Percentiles rank a stretch among this genome's conserved stretches.
These are phyloP conservation scores for Clohesyomyces aquaticus DNA, from an alignment of 495 filamentous ascomycete species.

Conservation along the genomic window DNA sequence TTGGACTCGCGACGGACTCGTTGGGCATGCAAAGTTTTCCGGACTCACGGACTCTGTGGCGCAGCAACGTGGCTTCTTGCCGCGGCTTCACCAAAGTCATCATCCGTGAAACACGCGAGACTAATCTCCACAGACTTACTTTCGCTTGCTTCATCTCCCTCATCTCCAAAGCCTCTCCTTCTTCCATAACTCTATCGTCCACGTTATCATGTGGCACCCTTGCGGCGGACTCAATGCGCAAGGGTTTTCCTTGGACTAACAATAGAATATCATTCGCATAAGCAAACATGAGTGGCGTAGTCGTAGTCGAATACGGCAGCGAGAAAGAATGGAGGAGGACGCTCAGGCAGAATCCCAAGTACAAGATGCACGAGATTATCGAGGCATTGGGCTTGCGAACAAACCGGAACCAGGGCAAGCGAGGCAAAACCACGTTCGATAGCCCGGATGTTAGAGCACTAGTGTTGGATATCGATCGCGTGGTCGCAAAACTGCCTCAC, in stretches of 20 bases:
- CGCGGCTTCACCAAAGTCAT: not conserved
- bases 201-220: not conserved
- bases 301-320: conserved; percentile 16
- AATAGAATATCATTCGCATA: not conserved
- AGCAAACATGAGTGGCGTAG: conserved; percentile 8
- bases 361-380: conserved; percentile 28
- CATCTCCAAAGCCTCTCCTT: not conserved
- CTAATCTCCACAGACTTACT: not conserved
- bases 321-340: conserved; percentile 26
- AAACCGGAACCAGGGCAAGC: conserved; percentile 29
- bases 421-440: conserved; percentile 32
- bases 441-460: conserved; percentile 17
- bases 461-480: conserved; percentile 20
- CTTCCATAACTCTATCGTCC: not conserved
- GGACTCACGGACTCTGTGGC: not conserved
- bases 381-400: conserved; percentile 26
- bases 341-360: conserved; percentile 18
- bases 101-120: too few relatives aligned
- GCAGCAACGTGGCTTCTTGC: not conserved
- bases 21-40: too few relatives aligned
- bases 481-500: conserved; percentile 20
- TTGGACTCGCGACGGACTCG: too few relatives aligned
- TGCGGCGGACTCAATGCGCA: not conserved
- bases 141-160: not conserved
- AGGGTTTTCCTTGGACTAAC: not conserved